Percentiles rank a stretch among this genome's conserved stretches.
Evolutionary conservation across 2,329 filamentous ascomycete species (phyloP).

Genomic region (Aspergillus flavus): DNA sequence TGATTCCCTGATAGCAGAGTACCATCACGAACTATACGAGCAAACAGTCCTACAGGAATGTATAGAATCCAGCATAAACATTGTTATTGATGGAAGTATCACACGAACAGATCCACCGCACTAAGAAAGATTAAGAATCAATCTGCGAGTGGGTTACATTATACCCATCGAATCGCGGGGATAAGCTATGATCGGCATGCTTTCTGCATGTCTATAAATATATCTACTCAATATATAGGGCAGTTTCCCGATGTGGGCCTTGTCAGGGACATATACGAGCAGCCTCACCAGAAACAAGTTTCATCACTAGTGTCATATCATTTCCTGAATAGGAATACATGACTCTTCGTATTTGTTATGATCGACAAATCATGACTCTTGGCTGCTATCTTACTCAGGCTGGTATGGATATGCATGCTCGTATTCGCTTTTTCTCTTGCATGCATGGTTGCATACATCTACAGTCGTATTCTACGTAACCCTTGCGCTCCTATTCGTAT

Average conservation of each 20-base stretch:
- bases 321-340: not conserved
- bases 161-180: not conserved
- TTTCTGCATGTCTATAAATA: not conserved
- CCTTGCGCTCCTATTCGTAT: too few relatives aligned
- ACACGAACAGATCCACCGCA: not conserved
- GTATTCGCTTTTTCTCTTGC: not conserved
- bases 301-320: not conserved
- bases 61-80: not conserved
- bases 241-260: not conserved
- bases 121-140: not conserved
- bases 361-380: not conserved
- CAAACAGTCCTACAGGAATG: not conserved
- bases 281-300: not conserved
- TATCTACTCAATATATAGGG: not conserved
- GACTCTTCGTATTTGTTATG: not conserved
- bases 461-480: too few relatives aligned
- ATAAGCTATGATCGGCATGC: not conserved
- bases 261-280: not conserved
- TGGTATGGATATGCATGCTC: not conserved
- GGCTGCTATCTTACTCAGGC: too few relatives aligned
- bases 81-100: not conserved
- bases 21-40: not conserved
- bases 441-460: too few relatives aligned
- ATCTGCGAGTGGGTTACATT: not conserved
- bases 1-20: not conserved